These are phyloP conservation scores for Diaporthe citriasiana DNA, from an alignment of 2,329 filamentous ascomycete species.

Conservation along the genomic window DNA sequence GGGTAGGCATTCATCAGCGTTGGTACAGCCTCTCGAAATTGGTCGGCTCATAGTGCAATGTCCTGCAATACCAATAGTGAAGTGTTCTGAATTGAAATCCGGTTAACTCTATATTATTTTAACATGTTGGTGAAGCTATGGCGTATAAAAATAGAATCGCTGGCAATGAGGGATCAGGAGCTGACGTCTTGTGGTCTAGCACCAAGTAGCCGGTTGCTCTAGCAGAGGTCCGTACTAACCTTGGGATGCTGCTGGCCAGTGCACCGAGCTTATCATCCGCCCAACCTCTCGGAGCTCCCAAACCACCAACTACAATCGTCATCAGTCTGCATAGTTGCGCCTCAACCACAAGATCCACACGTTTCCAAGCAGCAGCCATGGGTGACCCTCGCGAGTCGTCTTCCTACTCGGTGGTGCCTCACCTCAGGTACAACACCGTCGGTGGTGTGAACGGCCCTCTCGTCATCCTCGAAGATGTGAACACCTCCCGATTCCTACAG, in stretches of 20 bases:
- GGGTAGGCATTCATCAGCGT: background rate
- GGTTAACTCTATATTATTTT: background rate
- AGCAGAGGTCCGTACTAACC: background rate
- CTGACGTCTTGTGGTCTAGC: slow-evolving; percentile 29
- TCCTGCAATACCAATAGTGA: background rate
- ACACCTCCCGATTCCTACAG: slow-evolving; percentile 42
- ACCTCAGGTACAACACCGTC: slow-evolving; percentile 96
- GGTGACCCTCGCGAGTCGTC: slow-evolving; percentile 69
- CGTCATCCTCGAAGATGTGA: slow-evolving; percentile 93
- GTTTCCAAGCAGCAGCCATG: slow-evolving; percentile 55
- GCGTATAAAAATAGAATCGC: slow-evolving; percentile 33
- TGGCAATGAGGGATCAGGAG: slow-evolving; percentile 12
- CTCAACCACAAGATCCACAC: slow-evolving; percentile 18
- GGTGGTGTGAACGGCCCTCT: slow-evolving; percentile 97
- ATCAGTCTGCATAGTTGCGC: slow-evolving; percentile 26
- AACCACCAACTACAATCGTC: slow-evolving; percentile 40
- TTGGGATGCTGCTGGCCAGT: slow-evolving; percentile 20
- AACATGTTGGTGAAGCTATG: background rate
- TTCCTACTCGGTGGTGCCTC: slow-evolving; percentile 71
- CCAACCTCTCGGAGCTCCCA: slow-evolving; percentile 40
- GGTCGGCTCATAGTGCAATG: background rate
- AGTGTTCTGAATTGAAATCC: background rate
- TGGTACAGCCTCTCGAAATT: background rate
- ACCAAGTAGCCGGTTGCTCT: slow-evolving; percentile 17
- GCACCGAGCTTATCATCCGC: slow-evolving; percentile 41